Evolutionary conservation across 805 yeast genomes (phyloP), one percentile per base, ranked within the genome.

Genomic region (Yarrowia sp.): DNA sequence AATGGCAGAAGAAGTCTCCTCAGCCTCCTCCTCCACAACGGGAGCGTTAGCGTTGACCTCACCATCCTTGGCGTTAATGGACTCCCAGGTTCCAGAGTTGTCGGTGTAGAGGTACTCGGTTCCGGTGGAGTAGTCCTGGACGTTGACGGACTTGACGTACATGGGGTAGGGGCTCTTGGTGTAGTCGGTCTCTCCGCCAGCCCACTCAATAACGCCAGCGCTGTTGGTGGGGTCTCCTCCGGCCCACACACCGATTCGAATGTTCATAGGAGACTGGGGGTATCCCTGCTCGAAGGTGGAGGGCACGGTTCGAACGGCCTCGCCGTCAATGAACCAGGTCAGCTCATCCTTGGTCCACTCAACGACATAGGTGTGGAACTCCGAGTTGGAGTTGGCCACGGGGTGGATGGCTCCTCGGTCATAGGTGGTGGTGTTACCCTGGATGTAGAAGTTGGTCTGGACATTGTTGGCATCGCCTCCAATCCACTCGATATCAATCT

Each of bases 241-340:
- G 16, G 85, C 83, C 86, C 86, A 83, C 16, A 80, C 68, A 7
- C 85, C 85, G 32, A 82, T 77, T 76, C 89, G 91, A 58, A 92
- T 79, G 75, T 89, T 82, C 65, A 92, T 91, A 58, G 98, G 98
- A 16, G 92, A 81, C 79, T 92, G 97, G 55, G 98, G 98, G 78
- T 85, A 93, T 7, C 97, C 97, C 70, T 85, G 83, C n/a, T 85
- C 75, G 22, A 87, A 80, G 69, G 80, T 79, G 69, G 85, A 82
- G 14, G 75, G 53, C 67, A 93, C 79, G 1, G 90, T 85, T 81
- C 98, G 86, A 9, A 91, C 86, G 0, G 82, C 81, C 9, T 72
- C 75, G 38, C 94, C 96, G 74, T 93, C 96, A 35, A 91, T 73
- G 69, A 84, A 85, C 92, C 96, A 93, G 11, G 84, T 81, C 45